phyloP scores from a whole-genome alignment of 352 stramenopile genomes.

The Globisporangium okanoganense region DNA sequence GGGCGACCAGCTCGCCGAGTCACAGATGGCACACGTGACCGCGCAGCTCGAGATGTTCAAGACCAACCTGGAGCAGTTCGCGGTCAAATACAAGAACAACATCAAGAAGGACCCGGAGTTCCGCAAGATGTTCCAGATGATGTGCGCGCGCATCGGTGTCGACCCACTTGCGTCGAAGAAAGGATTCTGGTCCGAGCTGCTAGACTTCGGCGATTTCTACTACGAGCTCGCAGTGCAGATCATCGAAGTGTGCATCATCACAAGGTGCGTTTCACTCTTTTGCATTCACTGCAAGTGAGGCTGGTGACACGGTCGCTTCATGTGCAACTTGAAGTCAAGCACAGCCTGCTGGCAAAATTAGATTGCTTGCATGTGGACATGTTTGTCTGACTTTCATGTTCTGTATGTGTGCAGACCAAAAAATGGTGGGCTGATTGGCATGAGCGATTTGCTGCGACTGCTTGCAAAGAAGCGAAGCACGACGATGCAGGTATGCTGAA shows the following conservation, averaged over 20 bases:
- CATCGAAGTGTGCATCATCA: constrained; percentile 97
- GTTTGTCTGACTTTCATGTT: not conserved
- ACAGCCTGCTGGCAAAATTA: not conserved
- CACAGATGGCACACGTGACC: constrained; percentile 76
- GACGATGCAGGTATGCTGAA: constrained; percentile 43
- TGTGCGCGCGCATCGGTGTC: constrained; percentile 96
- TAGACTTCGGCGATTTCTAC: constrained; percentile 99
- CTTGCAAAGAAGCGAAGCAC: constrained; percentile 64
- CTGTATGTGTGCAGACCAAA: constrained; percentile 42
- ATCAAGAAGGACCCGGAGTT: constrained; percentile 96
- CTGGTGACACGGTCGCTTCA: no score
- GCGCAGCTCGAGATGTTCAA: constrained; percentile 89
- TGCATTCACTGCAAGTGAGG: not conserved
- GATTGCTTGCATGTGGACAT: not conserved
- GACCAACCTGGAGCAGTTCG: constrained; percentile 91
- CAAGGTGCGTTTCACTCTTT: constrained; percentile 30
- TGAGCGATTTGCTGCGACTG: constrained; percentile 72
- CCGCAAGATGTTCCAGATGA: constrained; percentile 92
- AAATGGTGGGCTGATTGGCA: constrained; percentile 80
- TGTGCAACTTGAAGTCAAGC: not conserved
- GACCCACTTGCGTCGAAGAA: constrained; percentile 98
- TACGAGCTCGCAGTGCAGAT: constrained; percentile 99
- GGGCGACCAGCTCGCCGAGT: constrained; percentile 78
- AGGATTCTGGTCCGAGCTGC: constrained; percentile 96
- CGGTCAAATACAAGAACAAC: constrained; percentile 92